Conservation (phyloP, 2,329 filamentous ascomycete genomes). For the Didymella sp. region DNA sequence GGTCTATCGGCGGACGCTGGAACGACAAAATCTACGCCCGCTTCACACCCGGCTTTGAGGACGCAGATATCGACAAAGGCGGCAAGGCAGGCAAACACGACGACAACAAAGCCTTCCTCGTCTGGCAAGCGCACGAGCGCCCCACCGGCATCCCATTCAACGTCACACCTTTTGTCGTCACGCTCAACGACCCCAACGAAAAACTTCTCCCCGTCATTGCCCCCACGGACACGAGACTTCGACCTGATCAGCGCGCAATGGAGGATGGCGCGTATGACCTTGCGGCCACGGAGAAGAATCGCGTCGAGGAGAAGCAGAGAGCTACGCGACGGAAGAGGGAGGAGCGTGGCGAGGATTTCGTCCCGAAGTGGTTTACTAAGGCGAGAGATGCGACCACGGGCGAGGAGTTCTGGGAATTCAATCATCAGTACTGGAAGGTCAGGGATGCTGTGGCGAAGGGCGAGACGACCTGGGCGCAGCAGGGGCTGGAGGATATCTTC, state of each 20-base stretch:
- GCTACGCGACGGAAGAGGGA: conserved; percentile 76
- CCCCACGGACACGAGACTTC: conserved; percentile 90
- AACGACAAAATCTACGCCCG: conserved; percentile 97
- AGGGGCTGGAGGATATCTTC: conserved; percentile 77
- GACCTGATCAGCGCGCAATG: conserved; percentile 97
- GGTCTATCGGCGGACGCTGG: conserved; percentile 93
- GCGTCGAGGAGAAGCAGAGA: conserved; percentile 90
- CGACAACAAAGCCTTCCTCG: conserved; percentile 79
- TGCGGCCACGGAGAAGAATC: conserved; percentile 90
- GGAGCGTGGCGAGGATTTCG: conserved; percentile 78
- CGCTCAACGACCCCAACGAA: conserved; percentile 91
- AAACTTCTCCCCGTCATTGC: conserved; percentile 77
- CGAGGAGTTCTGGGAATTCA: conserved; percentile 89
- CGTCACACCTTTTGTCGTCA: conserved; percentile 92
- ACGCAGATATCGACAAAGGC: conserved; percentile 62
- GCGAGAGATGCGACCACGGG: conserved; percentile 78
- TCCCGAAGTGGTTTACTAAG: conserved; percentile 84
- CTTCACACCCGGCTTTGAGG: conserved; percentile 88
- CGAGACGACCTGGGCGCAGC: conserved; percentile 66
- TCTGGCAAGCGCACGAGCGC: conserved; percentile 88
- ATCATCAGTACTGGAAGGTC: conserved; percentile 84
- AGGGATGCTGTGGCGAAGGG: conserved; percentile 71
- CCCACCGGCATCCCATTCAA: conserved; percentile 93
- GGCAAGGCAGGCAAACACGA: conserved; percentile 58
- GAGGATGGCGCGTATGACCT: conserved; percentile 97